Percentiles rank a stretch among this genome's conserved stretches.
Evolutionary conservation across 495 filamentous ascomycete genomes (phyloP).

Genomic region (Talaromyces proteolyticus): DNA sequence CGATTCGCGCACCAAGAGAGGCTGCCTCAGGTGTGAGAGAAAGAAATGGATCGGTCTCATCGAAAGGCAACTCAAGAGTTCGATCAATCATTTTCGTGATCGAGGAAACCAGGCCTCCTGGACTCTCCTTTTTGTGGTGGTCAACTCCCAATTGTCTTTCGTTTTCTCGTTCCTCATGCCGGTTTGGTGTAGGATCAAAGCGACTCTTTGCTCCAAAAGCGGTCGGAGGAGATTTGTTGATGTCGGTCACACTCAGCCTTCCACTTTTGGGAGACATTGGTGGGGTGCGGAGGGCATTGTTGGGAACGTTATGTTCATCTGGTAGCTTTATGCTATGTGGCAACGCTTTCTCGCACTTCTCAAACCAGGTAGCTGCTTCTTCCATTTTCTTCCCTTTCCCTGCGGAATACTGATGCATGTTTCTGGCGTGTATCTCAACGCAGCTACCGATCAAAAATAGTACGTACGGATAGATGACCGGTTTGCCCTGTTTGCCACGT

Average conservation of each 20-base stretch:
- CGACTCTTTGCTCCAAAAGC: neutral
- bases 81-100: conserved; percentile 22
- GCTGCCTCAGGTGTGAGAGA: conserved; percentile 4
- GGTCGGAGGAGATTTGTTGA: neutral
- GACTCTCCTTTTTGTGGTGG: no score
- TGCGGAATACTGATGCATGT: conserved; percentile 8
- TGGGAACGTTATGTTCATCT: neutral
- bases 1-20: neutral
- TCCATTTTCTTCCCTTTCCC: conserved; percentile 2
- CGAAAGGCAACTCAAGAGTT: conserved; percentile 7
- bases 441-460: conserved; percentile 4
- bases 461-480: neutral
- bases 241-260: neutral
- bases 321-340: neutral
- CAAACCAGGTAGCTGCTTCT: conserved; percentile 2
- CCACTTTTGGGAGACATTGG: neutral
- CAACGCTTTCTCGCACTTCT: neutral
- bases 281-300: neutral
- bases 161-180: no score
- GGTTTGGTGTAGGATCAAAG: neutral
- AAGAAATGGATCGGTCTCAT: conserved; percentile 22
- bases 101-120: conserved; percentile 17
- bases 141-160: no score
- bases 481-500: neutral
- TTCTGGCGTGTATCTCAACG: conserved; percentile 7